These are phyloP conservation scores for Alternaria hordeiaustralica DNA, from an alignment of 2,329 filamentous ascomycete species.

Conservation along the genomic window DNA sequence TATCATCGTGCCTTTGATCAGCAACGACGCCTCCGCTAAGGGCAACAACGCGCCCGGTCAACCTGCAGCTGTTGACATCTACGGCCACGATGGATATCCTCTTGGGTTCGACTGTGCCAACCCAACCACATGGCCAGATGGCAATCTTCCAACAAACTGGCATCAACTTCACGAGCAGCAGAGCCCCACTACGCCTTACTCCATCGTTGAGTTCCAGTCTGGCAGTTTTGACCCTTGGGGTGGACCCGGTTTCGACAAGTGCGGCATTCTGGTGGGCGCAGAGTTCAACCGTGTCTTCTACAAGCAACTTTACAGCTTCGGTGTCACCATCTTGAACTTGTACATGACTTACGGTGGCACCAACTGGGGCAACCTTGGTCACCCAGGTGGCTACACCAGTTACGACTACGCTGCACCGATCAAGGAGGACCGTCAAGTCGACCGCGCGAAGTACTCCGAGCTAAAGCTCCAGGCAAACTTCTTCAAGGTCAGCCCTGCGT, in stretches of 20 bases:
- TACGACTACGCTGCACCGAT: conserved; percentile 71
- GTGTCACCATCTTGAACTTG: conserved; percentile 71
- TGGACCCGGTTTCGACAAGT: conserved; percentile 72
- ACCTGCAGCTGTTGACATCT: conserved; percentile 66
- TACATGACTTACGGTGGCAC: conserved; percentile 84
- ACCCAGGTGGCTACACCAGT: conserved; percentile 64
- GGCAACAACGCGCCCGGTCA: conserved; percentile 71
- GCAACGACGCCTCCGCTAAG: conserved; percentile 69
- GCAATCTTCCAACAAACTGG: conserved; percentile 63
- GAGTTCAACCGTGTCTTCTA: conserved; percentile 81
- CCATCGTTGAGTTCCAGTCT: conserved; percentile 72
- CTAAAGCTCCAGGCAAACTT: conserved; percentile 79
- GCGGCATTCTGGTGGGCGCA: conserved; percentile 69
- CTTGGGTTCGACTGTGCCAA: conserved; percentile 65
- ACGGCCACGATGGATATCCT: conserved; percentile 71
- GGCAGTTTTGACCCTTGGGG: conserved; percentile 79
- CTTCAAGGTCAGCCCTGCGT: conserved; percentile 73
- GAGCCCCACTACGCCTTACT: conserved; percentile 70
- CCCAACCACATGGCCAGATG: conserved; percentile 66
- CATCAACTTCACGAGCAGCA: conserved; percentile 62
- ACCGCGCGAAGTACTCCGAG: conserved; percentile 79
- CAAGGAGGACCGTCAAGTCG: conserved; percentile 70
- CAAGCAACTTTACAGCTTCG: conserved; percentile 74
- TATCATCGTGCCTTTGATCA: conserved; percentile 76
- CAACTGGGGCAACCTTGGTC: conserved; percentile 75